phyloP scores from a whole-genome alignment of 2,329 filamentous ascomycete species.

The Fusarium hostae region DNA sequence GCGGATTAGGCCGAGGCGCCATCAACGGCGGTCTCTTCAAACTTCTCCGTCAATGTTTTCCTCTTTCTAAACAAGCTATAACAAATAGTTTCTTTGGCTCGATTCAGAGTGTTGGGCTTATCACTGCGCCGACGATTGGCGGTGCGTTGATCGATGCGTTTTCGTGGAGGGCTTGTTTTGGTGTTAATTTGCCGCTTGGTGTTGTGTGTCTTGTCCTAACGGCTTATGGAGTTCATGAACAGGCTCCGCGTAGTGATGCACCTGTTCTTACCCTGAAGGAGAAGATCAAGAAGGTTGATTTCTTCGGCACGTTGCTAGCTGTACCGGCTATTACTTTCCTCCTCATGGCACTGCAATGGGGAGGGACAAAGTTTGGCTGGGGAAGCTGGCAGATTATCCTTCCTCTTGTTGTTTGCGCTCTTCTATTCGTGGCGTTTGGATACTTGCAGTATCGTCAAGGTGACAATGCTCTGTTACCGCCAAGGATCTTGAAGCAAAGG shows the following conservation, averaged over 20 bases:
- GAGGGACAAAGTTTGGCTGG: constrained; percentile 39
- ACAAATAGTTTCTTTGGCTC: constrained; percentile 36
- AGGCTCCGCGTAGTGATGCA: not conserved
- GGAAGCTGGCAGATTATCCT: constrained; percentile 36
- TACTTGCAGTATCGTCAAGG: constrained; percentile 37
- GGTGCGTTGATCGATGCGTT: constrained; percentile 32
- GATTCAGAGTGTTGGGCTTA: constrained; percentile 30
- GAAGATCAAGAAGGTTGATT: constrained; percentile 31
- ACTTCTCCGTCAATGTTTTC: constrained; percentile 39
- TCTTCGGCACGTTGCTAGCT: constrained; percentile 22
- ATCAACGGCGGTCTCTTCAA: constrained; percentile 42
- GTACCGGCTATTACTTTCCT: constrained; percentile 35
- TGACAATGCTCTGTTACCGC: constrained; percentile 29
- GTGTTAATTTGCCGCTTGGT: constrained; percentile 36
- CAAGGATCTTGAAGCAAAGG: constrained; percentile 36
- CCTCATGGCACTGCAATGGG: constrained; percentile 43
- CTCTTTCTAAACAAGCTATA: constrained; percentile 33
- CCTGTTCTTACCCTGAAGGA: constrained; percentile 16
- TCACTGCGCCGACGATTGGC: constrained; percentile 38
- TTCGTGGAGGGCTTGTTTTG: constrained; percentile 43
- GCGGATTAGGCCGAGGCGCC: constrained; percentile 48
- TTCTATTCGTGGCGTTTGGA: constrained; percentile 23
- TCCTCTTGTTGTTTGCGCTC: constrained; percentile 13
- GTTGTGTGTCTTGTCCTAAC: constrained; percentile 31
- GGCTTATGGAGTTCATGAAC: constrained; percentile 33